A percentile compares a stretch with the other conserved stretches of the same genome.
These are phyloP conservation scores for Insectozyma bohioensis DNA, from an alignment of 1,139 yeast genomes.

Conservation along the genomic window DNA sequence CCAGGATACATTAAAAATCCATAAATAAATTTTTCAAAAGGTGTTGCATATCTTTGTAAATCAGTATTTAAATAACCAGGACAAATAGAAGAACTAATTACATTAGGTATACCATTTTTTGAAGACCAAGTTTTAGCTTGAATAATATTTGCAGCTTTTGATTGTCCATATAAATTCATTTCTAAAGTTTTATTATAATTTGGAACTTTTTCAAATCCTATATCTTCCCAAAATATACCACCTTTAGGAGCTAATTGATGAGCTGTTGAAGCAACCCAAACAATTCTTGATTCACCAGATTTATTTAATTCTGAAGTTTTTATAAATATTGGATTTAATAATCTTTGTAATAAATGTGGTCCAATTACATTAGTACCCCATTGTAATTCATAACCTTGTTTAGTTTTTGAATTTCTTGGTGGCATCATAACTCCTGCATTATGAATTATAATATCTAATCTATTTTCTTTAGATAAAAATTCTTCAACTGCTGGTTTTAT, in stretches of 20 bases:
- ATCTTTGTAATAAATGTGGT: constrained; percentile 46
- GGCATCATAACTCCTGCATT: constrained; percentile 54
- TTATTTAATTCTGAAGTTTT: constrained; percentile 22
- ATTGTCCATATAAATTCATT: constrained; percentile 29
- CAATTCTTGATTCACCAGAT: constrained; percentile 29
- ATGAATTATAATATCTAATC: constrained; percentile 46
- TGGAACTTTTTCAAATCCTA: constrained; percentile 17
- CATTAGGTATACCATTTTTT: constrained; percentile 34
- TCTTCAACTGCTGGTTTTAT: constrained; percentile 40
- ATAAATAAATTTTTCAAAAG: constrained; percentile 6
- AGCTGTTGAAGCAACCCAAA: constrained; percentile 47
- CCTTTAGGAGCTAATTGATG: constrained; percentile 36
- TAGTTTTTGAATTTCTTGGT: constrained; percentile 23
- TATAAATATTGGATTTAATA: constrained; percentile 41
- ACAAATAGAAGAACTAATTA: constrained; percentile 35
- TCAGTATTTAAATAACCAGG: constrained; percentile 50
- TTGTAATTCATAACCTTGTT: constrained; percentile 13
- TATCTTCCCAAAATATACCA: constrained; percentile 43
- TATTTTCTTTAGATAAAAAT: constrained; percentile 21
- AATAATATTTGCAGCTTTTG: constrained; percentile 45
- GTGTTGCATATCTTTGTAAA: constrained; percentile 29
- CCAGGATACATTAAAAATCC: constrained; percentile 3
- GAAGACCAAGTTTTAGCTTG: constrained; percentile 43
- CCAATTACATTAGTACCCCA: constrained; percentile 52
- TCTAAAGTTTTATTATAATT: constrained; percentile 1